phyloP scores from a whole-genome alignment of 495 filamentous ascomycete genomes.

The Hyphodiscus hymeniophilus region DNA sequence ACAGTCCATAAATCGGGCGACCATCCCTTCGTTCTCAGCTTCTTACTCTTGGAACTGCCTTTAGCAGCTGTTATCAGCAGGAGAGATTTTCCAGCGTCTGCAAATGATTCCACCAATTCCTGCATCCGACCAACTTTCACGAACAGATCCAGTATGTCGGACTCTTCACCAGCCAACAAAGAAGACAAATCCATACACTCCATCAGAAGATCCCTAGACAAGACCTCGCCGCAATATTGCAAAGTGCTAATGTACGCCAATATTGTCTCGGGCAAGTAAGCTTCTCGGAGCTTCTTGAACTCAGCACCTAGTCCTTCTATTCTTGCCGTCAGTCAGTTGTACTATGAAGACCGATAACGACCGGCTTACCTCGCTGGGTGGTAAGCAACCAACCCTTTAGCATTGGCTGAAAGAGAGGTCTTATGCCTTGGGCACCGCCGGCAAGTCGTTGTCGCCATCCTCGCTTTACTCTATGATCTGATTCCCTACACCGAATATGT shows the following conservation, averaged over 20 bases:
- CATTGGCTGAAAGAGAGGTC: conserved; percentile 5
- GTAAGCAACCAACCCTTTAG: conserved; percentile 20
- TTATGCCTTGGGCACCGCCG: neutral
- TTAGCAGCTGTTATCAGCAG: conserved; percentile 45
- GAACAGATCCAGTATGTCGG: conserved; percentile 59
- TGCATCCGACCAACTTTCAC: conserved; percentile 58
- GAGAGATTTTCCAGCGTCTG: conserved; percentile 63
- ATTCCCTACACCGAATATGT: neutral
- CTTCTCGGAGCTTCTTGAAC: conserved; percentile 49
- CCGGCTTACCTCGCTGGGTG: conserved; percentile 15
- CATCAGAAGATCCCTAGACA: conserved; percentile 56
- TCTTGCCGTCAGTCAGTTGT: neutral
- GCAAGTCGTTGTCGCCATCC: conserved; percentile 12
- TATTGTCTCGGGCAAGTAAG: conserved; percentile 74
- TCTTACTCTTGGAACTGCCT: conserved; percentile 44
- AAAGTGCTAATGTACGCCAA: conserved; percentile 71
- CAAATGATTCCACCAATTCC: conserved; percentile 70
- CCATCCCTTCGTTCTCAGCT: conserved; percentile 44
- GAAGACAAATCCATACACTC: conserved; percentile 74
- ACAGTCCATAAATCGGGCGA: conserved; percentile 39
- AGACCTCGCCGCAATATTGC: conserved; percentile 55
- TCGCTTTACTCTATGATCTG: neutral
- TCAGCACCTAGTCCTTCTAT: conserved; percentile 31
- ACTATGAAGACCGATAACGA: neutral
- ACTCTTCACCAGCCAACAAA: conserved; percentile 53